Evolutionary conservation across 1,284 basidiomycete genomes (phyloP), one percentile per base, ranked within the genome.

Genomic region (Apiotrichum akiyoshidainum): DNA sequence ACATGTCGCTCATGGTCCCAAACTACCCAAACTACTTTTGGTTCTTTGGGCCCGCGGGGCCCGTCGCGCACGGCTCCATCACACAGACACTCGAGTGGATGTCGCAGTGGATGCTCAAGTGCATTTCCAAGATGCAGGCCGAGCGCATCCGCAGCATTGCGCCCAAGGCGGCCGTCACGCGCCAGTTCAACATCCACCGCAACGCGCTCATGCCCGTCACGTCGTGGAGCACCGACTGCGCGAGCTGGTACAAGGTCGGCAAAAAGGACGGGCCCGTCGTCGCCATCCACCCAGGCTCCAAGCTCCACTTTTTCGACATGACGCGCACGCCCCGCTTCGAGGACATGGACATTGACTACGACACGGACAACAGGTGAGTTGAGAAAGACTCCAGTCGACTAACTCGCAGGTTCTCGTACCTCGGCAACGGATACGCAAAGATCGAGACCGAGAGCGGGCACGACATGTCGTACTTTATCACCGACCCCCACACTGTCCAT

Each of bases 121-220:
- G 58, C 14, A 52, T 69, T 44, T 44, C 53, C 49, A 68, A 68
- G 58, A 68, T 68, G 65, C 66, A 65, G 54, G 57, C 21, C 22
- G 68, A 69, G 48, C 47, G 60, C 35, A 58, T 68, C 51, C 59
- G 45, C 33, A 59, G 59, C 19, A 71, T 74, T 57, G 42, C 65
- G n/a, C 67, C 65, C n/a, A 68, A 47, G 11, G 59, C 56, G 5
- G 61, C 64, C 17, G 66, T 69, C 0, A 63, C 68, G n/a, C 57
- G 66, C 21, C 68, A 75, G 59, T 72, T 65, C 66, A 62, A 68
- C 66, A 66, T 65, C 45, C 70, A 72, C 57, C 54, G 66, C n/a
- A 64, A 69, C 54, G 55, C 64, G 13, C 65, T 66, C 47, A 52
- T 71, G 46, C 64, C 65, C 40, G 54, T 64, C 14, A 71, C 67